Percentiles rank a stretch among this genome's conserved stretches.
Evolutionary conservation across 305 asterid species (phyloP).

Genomic region (Vinca major): DNA sequence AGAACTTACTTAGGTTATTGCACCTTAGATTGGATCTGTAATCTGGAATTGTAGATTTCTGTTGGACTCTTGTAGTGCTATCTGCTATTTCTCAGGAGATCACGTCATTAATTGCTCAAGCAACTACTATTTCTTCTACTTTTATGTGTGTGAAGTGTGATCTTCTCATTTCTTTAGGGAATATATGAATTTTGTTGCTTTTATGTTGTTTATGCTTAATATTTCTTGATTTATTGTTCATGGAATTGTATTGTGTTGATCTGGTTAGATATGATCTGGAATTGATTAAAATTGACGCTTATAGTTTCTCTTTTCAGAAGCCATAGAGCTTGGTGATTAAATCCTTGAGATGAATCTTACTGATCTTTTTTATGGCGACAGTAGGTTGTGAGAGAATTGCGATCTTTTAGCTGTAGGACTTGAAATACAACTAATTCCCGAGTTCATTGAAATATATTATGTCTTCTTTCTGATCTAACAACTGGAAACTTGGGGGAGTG

Average conservation of each 20-base stretch:
- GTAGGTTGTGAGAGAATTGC: background rate
- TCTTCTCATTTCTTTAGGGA: background rate
- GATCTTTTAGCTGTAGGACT: background rate
- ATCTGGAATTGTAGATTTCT: conserved; percentile 6
- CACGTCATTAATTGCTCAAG: background rate
- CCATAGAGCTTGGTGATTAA: background rate
- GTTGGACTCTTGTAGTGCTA: background rate
- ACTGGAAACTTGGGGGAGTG: background rate
- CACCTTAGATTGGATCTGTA: conserved; percentile 17
- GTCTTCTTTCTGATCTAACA: background rate
- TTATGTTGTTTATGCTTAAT: background rate
- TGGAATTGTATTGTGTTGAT: background rate
- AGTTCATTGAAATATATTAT: background rate
- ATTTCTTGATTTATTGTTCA: background rate
- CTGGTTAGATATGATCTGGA: background rate
- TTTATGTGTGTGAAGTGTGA: background rate
- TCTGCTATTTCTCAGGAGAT: background rate
- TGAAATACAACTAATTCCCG: background rate
- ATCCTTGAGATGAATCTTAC: background rate
- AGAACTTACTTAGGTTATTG: conserved; percentile 8
- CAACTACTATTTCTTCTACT: background rate
- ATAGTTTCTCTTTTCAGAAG: background rate
- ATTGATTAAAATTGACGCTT: background rate
- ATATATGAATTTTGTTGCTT: background rate
- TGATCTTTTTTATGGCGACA: background rate